phyloP scores from a whole-genome alignment of 2,329 filamentous ascomycete species.

The Pseudocercospora cruenta region DNA sequence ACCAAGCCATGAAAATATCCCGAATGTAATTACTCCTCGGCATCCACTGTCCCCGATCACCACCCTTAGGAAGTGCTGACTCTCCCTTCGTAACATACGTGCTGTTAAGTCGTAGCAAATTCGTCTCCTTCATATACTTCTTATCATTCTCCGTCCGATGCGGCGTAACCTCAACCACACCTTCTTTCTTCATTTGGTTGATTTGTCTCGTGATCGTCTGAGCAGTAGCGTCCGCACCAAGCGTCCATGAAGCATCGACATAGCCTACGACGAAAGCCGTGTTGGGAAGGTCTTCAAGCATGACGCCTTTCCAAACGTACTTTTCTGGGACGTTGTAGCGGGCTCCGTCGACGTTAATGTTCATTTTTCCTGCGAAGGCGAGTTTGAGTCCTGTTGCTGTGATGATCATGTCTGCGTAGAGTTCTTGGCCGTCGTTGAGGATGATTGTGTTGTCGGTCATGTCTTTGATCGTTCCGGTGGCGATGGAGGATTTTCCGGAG shows the following conservation, averaged over 20 bases:
- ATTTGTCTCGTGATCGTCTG: constrained; percentile 56
- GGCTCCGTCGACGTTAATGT: constrained; percentile 56
- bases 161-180: constrained; percentile 51
- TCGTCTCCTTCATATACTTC: constrained; percentile 44
- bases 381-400: constrained; percentile 67
- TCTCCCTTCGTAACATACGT: constrained; percentile 56
- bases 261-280: constrained; percentile 63
- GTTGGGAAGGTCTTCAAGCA: constrained; percentile 68
- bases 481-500: constrained; percentile 56
- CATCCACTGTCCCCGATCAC: constrained; percentile 49
- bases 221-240: constrained; percentile 58
- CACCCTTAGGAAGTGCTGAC: constrained; percentile 53
- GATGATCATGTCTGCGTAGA: constrained; percentile 65
- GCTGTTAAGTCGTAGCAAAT: constrained; percentile 51
- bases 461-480: constrained; percentile 58
- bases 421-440: constrained; percentile 45
- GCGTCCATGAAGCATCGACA: constrained; percentile 64
- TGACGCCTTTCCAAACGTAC: constrained; percentile 63
- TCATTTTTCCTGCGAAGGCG: constrained; percentile 54
- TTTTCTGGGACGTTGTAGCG: constrained; percentile 51
- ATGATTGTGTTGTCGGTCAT: constrained; percentile 55
- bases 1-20: constrained; percentile 49
- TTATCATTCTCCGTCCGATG: constrained; percentile 42
- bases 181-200: constrained; percentile 53
- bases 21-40: constrained; percentile 49